Base-by-base conservation (phyloP, 192 early-diverging fungal species). In the Helicostylum pulchrum region DNA sequence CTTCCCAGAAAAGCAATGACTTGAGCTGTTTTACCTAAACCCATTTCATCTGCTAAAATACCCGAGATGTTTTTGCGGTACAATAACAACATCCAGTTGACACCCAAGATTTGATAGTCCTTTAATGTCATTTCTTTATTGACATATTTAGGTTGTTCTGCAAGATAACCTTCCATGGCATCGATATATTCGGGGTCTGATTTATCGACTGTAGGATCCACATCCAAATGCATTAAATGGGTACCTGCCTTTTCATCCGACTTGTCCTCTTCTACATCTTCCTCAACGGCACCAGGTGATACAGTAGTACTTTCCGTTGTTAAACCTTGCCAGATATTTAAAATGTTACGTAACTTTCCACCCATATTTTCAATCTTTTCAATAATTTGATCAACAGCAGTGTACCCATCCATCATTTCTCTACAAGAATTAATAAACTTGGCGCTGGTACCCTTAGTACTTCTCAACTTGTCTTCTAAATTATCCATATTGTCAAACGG, bases 11-110 rank as follows among this genome's bases (percentile, higher is more conserved):
- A 94, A 26, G 85, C 71, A 68, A 97, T 94, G 7, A 94, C 89
- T 55, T 97, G 93, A 19, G 90, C 90, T 14, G 93, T 96, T 75
- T 96, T 96, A 19, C 94, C 94, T 19, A 96, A 84, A 26, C 94
- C 93, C 93, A 96, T 96, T 80, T 86, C 82, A 63, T 87, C 86
- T 0, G 83, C 85, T 52, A 90, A 61, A 31, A 96, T 94, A 0
- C 92, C 91, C 3, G 92, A 92, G 0, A 90, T 79, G 0, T 77
- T 68, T 52, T 89, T 87, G 42, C 81, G 77, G 68, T 90, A 87
- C 43, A 97, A 64, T 53, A 90, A 75, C 11, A 74, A 78, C 56
- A 97, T 73, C 94, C 94, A 97, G 58, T 87, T 89, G 30, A 97
- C 78, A 17, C 94, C 94, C 23, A 90, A 79, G 50, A 97, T 81